Base-by-base conservation (phyloP, 306 rosid genomes). In the Cicer judaicum region DNA sequence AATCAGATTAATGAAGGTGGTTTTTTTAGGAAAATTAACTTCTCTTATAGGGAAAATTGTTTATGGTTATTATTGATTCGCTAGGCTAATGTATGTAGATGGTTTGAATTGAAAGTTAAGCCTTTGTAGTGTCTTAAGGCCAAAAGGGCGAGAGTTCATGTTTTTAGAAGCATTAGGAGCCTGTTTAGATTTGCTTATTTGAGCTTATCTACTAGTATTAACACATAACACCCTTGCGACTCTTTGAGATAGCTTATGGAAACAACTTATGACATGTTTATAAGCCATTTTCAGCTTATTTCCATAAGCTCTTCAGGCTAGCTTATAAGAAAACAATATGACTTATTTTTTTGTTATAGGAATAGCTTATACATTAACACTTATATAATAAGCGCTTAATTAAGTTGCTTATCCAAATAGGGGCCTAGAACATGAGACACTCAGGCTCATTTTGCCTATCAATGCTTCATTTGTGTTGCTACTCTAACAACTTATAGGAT, bases 401-500 rank as follows among this genome's bases (percentile, higher is more conserved):
- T 29, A 29, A 29, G 36, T 4, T 4, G 5, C 36, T 29, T 29
- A 29, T 29, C 36, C 36, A 29, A 29, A 29, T 4, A 29, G 36
- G 36, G 36, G 36, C 5, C 5, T 29, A 34, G 41, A 44, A 21
- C 8, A 68, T 40, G 40, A 3, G 71, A 63, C 12, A 16, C 50
- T 14, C 7, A 39, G 5, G 29, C n/a, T 21, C n/a, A 15, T 66
- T 72, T 80, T 70, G 13, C 50, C 57, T n/a, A 43, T 70, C 15
- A 19, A 44, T 75, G 44, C 56, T 18, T 66, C 19, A 13, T 67
- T 76, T 73, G 61, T 61, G 61, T 60, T 77, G 46, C 53, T 36
- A 34, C 41, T 29, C 47, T 60, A 15, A 68, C 66, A 13, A 29
- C 40, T 8, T 77, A 16, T 54, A 48, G 6, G 6, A 10, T 38